These are phyloP conservation scores for Nidula microcarpa DNA, from an alignment of 768 basidiomycete genomes.

Conservation along the genomic window DNA sequence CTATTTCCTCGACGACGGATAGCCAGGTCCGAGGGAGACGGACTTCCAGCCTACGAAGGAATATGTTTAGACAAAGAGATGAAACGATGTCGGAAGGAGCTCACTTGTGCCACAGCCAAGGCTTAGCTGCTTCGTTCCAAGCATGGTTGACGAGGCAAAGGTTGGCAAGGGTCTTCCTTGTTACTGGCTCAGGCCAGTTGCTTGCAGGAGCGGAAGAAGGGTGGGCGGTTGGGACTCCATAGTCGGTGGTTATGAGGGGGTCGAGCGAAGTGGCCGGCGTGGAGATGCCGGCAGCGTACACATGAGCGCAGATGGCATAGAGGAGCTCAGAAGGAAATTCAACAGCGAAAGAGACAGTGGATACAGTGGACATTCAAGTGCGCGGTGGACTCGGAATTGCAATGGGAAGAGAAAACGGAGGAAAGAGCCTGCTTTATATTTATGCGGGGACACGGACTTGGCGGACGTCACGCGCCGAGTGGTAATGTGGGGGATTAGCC, in stretches of 20 bases:
- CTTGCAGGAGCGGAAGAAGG: slow-evolving; percentile 74
- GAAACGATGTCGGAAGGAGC: slow-evolving; percentile 9
- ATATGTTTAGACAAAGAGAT: slow-evolving; percentile 1
- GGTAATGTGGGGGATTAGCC: slow-evolving; percentile 2
- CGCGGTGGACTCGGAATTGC: neutral
- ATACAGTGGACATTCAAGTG: slow-evolving; percentile 24
- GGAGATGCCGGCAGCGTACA: slow-evolving; percentile 63
- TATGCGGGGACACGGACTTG: neutral
- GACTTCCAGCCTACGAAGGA: slow-evolving; percentile 55
- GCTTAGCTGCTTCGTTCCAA: slow-evolving; percentile 82
- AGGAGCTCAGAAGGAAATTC: slow-evolving; percentile 73
- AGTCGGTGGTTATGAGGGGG: slow-evolving; percentile 49
- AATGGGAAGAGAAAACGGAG: slow-evolving; percentile 4
- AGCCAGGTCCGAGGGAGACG: slow-evolving; percentile 85
- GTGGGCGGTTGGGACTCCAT: slow-evolving; percentile 54
- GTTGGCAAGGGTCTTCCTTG: slow-evolving; percentile 61
- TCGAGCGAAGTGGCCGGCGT: slow-evolving; percentile 61
- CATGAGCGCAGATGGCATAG: slow-evolving; percentile 66
- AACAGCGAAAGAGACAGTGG: slow-evolving; percentile 18
- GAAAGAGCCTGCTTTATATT: neutral
- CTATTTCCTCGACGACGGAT: slow-evolving; percentile 73
- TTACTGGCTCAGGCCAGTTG: slow-evolving; percentile 65
- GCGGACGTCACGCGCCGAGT: slow-evolving; percentile 2
- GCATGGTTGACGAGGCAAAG: slow-evolving; percentile 76
- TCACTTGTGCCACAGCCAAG: slow-evolving; percentile 79